phyloP scores from a whole-genome alignment of 768 basidiomycete genomes.

The Boletus subparvulus region DNA sequence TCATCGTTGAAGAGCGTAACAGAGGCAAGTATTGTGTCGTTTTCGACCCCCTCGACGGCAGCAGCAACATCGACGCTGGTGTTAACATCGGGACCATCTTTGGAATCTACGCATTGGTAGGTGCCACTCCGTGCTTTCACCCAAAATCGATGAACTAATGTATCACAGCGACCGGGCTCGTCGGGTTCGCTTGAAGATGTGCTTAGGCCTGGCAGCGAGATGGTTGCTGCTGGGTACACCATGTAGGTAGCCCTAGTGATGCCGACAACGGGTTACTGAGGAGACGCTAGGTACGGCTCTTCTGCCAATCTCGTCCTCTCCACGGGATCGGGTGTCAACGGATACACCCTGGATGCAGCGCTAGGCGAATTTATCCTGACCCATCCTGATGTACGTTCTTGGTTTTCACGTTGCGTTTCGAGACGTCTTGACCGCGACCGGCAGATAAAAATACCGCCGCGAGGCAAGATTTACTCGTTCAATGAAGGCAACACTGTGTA shows the following conservation, averaged over 20 bases:
- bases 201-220: slow-evolving; percentile 88
- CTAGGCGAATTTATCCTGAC: slow-evolving; percentile 99
- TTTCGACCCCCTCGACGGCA: slow-evolving; percentile 96
- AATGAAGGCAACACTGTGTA: slow-evolving; percentile 98
- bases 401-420: background rate
- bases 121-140: slow-evolving; percentile 32
- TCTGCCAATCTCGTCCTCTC: slow-evolving; percentile 95
- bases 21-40: slow-evolving; percentile 95
- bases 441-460: slow-evolving; percentile 87
- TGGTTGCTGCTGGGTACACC: slow-evolving; percentile 98
- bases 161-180: slow-evolving; percentile 65
- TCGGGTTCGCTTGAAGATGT: slow-evolving; percentile 84
- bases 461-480: slow-evolving; percentile 99
- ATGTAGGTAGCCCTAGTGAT: slow-evolving; percentile 57
- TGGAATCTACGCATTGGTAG: slow-evolving; percentile 88
- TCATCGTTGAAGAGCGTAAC: slow-evolving; percentile 80
- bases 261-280: slow-evolving; percentile 9
- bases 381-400: slow-evolving; percentile 76
- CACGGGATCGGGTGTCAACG: slow-evolving; percentile 94
- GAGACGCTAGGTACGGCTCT: slow-evolving; percentile 70
- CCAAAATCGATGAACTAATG: background rate
- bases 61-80: slow-evolving; percentile 97
- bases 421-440: background rate
- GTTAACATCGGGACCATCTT: slow-evolving; percentile 98
- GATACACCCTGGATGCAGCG: slow-evolving; percentile 93